Base-by-base conservation (phyloP, 1,284 basidiomycete genomes). In the Boletellus sp. region DNA sequence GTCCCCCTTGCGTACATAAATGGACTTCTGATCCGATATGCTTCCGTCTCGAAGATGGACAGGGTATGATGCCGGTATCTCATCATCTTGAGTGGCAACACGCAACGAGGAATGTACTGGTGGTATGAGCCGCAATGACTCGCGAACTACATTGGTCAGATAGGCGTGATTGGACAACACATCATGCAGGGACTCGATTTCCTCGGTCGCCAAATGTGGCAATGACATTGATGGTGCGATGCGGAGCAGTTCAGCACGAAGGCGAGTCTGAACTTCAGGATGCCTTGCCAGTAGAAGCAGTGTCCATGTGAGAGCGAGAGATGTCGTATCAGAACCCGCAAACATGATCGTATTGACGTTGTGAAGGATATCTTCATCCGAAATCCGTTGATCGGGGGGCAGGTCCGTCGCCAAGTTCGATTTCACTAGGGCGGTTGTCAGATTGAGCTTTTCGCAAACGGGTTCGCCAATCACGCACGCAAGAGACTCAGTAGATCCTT, bases 301-400 rank as follows among this genome's bases (percentile, higher is more conserved):
- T 2, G 84, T 83, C 90, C 90, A 93, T 0, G 87, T 86, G 44
- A 91, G 72, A 11, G 84, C 78, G 26, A 92, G 79, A 2, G 87
- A 87, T 12, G 86, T 87, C 0, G 91, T 91, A 62, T 93, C 90
- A 5, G 89, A 89, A 12, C 91, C 91, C 15, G 89, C 91, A 68
- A 93, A 91, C 74, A 92, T 82, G 66, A 93, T 88, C 0, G 91
- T 92, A 58, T 89, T 91, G 68, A 93, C 84, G 57, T 85, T 91
- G 61, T 90, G 74, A 32, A 90, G 73, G 43, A 93, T 84, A 59
- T 92, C 90, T 41, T 84, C 81, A 60, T 92, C 89, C 2, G 89
- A 88, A 54, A 93, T 84, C 40, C 85, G 81, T 57, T 91, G 82
- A 46, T 85, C 81, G 0, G 74, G 72, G 12, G 82, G 73, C 16